Evolutionary conservation across 148 eudicot species (phyloP).

Genomic region (Polygonum maritimum): DNA sequence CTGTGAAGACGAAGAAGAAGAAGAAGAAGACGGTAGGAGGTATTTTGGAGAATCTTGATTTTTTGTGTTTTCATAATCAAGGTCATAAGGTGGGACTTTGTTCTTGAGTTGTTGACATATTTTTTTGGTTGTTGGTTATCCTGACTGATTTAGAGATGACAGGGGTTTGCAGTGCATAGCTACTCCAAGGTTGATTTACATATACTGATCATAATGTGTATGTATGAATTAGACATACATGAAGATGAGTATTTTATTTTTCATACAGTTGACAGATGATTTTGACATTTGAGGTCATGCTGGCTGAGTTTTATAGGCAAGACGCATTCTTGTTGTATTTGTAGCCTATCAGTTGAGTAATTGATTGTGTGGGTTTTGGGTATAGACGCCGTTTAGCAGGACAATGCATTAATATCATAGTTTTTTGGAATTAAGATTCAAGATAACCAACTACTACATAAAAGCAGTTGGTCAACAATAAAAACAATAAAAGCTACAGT

Average conservation of each 20-base stretch:
- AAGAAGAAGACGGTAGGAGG: not conserved
- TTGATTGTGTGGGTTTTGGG: too few relatives aligned
- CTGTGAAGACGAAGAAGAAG: not conserved
- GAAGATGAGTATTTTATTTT: not conserved
- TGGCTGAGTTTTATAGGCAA: not conserved
- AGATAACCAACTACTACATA: too few relatives aligned
- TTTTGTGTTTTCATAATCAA: not conserved
- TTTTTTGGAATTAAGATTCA: too few relatives aligned
- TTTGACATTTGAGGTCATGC: not conserved
- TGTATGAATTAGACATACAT: not conserved
- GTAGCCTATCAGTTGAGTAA: too few relatives aligned
- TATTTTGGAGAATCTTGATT: not conserved
- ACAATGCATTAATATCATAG: too few relatives aligned
- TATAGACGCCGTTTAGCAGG: too few relatives aligned
- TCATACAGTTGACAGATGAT: not conserved
- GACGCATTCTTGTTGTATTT: not conserved
- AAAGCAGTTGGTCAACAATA: too few relatives aligned
- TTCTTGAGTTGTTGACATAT: not conserved
- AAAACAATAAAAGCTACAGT: too few relatives aligned
- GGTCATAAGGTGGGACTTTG: not conserved
- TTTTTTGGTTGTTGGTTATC: not conserved
- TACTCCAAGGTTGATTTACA: constrained; percentile 3
- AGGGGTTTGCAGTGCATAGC: not conserved
- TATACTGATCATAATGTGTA: constrained; percentile 9
- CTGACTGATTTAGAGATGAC: constrained; percentile 2